Evolutionary conservation across 805 yeast genomes (phyloP).

Genomic region (Hanseniaspora jakobsenii): DNA sequence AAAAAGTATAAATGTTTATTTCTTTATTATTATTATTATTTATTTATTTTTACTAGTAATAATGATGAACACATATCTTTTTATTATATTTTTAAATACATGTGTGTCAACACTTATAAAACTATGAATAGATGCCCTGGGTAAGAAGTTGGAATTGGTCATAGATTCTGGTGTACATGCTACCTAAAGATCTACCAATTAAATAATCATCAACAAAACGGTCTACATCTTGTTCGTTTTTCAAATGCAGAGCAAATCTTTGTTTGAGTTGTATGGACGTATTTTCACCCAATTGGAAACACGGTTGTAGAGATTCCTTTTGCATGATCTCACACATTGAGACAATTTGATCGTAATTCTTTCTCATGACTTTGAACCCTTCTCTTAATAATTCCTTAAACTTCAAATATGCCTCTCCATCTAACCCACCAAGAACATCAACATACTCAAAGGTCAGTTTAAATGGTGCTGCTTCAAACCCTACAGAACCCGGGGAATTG

Average conservation of each 20-base stretch:
- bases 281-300: conserved; percentile 77
- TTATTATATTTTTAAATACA: no score
- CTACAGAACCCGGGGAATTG: conserved; percentile 93
- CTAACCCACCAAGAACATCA: conserved; percentile 72
- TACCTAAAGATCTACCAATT: conserved; percentile 72
- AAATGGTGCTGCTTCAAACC: conserved; percentile 96
- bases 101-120: not conserved
- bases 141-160: conserved; percentile 92
- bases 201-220: conserved; percentile 63
- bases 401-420: conserved; percentile 44
- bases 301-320: conserved; percentile 77
- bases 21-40: no score
- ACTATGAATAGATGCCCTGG: conserved; percentile 79
- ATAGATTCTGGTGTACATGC: conserved; percentile 79
- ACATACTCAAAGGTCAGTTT: conserved; percentile 82
- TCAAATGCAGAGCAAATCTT: conserved; percentile 65
- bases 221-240: conserved; percentile 57
- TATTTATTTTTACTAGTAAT: no score
- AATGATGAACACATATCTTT: no score
- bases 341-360: conserved; percentile 60
- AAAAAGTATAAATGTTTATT: no score
- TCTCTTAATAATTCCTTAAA: conserved; percentile 55
- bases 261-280: conserved; percentile 71
- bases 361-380: conserved; percentile 63
- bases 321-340: conserved; percentile 90